phyloP scores from a whole-genome alignment of 768 basidiomycete species.

The Lentinula edodes region DNA sequence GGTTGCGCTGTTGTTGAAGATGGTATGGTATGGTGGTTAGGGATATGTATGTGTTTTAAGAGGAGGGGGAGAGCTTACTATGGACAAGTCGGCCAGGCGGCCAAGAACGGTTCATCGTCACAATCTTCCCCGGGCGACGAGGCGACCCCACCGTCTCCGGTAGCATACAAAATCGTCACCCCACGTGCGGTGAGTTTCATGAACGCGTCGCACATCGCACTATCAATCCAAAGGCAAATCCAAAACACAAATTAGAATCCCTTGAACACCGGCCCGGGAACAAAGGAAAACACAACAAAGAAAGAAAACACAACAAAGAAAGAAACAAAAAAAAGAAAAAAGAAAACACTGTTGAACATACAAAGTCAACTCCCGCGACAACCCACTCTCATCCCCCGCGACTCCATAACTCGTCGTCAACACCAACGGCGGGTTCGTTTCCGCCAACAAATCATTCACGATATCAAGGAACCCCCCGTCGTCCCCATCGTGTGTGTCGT shows the following conservation, averaged over 20 bases:
- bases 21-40: background rate
- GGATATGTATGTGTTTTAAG: background rate
- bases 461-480: conserved; percentile 13
- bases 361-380: conserved; percentile 4
- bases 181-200: conserved; percentile 35
- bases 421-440: conserved; percentile 26
- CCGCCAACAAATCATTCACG: background rate
- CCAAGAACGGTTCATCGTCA: conserved; percentile 29
- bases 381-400: conserved; percentile 34
- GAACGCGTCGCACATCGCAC: conserved; percentile 17
- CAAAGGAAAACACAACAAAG: too few species aligned
- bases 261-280: too few species aligned
- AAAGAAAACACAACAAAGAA: too few species aligned
- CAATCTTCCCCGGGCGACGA: conserved; percentile 39
- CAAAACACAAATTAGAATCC: background rate
- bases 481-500: conserved; percentile 9
- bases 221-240: background rate
- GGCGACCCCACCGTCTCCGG: conserved; percentile 29
- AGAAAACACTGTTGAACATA: background rate
- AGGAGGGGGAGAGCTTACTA: conserved; percentile 16
- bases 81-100: conserved; percentile 41
- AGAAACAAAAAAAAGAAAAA: too few species aligned
- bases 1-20: conserved; percentile 13
- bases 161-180: conserved; percentile 26
- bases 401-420: conserved; percentile 46